phyloP scores from a whole-genome alignment of 2,329 filamentous ascomycete genomes.

The Diaporthe velutina region DNA sequence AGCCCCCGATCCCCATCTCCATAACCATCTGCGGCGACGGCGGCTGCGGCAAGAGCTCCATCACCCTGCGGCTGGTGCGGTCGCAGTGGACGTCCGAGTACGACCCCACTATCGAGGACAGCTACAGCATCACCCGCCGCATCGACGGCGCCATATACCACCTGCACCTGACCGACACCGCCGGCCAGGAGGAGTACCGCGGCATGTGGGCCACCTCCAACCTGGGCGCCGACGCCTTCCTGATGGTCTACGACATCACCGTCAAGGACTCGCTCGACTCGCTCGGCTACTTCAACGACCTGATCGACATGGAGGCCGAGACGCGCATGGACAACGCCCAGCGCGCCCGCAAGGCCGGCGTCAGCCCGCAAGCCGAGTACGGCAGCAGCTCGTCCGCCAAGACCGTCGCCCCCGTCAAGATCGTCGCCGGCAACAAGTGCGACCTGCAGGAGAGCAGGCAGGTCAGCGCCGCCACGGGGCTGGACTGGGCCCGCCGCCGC shows the following conservation, averaged over 20 bases:
- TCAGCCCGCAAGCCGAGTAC: conserved; percentile 46
- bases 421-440: conserved; percentile 89
- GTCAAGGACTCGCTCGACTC: conserved; percentile 75
- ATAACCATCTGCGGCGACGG: conserved; percentile 91
- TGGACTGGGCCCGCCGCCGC: conserved; percentile 81
- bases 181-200: conserved; percentile 91
- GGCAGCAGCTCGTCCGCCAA: conserved; percentile 55
- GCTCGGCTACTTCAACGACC: conserved; percentile 82
- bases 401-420: conserved; percentile 80
- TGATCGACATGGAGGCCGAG: conserved; percentile 87
- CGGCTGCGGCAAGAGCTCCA: conserved; percentile 87
- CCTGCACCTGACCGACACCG: conserved; percentile 84
- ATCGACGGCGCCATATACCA: conserved; percentile 87
- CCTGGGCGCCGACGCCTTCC: conserved; percentile 83
- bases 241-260: conserved; percentile 91
- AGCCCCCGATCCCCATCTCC: conserved; percentile 69
- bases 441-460: conserved; percentile 79
- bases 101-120: conserved; percentile 86
- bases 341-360: conserved; percentile 60
- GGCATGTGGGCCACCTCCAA: conserved; percentile 87
- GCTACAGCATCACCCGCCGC: conserved; percentile 83
- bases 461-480: conserved; percentile 76
- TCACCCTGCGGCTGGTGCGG: conserved; percentile 84
- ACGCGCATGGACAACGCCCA: conserved; percentile 73
- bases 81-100: conserved; percentile 89